Base-by-base conservation (phyloP, 306 rosid species). In the Medicago truncatula region DNA sequence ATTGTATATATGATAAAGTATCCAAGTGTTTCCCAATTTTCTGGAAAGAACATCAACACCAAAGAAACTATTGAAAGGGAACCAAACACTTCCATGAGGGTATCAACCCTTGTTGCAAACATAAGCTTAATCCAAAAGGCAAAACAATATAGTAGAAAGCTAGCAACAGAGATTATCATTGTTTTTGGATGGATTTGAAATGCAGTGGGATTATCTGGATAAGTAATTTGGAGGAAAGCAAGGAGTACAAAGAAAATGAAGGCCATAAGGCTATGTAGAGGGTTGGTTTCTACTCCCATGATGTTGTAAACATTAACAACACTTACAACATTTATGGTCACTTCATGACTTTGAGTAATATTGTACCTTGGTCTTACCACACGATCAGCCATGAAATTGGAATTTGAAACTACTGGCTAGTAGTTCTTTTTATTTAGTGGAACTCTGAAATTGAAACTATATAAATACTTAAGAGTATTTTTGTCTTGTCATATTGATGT, bases 211-310 rank as follows among this genome's bases (percentile, higher is more conserved):
- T 15, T 73, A 6, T 57, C 16, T 2, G 56, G 68, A 21, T 40
- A 23, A 41, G 0, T 40, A 14, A 73, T 41, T 58, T 52, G 68
- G 13, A 43, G 57, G 17, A 73, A 73, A 43, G 13, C 46, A 1
- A 72, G 54, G 6, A 57, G 76, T 14, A 14, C 56, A 13, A 49
- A 63, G 72, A 75, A 63, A 9, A 38, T 21, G 41, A 75, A 75
- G 15, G 64, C 53, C 1, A 75, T 25, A 9, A 61, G 39, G 12
- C 16, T 14, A 20, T 75, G 72, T 1, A 36, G 16, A 18, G 8
- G 39, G 13, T 47, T 31, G 52, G 7, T 34, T 34, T 34, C 38
- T 34, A 2, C 0, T 11, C 9, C 43, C 15, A 36, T 6, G 9
- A 63, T 9, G 28, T 38, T 64, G 14, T 5, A 6, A 11, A 9